Conservation (phyloP, 768 basidiomycete genomes). For the Nevesoporus exiguus region DNA sequence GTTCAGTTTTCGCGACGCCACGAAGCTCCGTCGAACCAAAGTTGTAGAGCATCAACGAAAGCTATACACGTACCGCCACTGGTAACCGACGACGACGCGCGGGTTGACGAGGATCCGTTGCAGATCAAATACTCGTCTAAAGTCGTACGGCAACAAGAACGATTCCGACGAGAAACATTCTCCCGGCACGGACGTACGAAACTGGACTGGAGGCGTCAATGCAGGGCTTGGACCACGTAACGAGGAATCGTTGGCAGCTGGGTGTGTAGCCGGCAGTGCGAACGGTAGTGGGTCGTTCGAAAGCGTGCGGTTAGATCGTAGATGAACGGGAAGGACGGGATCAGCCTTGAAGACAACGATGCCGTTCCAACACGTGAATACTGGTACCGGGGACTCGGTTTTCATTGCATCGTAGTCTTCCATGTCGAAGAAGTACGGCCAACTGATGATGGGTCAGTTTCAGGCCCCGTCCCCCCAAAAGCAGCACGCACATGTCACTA, state of each 20-base stretch:
- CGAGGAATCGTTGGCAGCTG: constrained; percentile 5
- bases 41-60: background rate
- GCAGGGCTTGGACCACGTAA: constrained; percentile 18
- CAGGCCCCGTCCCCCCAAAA: background rate
- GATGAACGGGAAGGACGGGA: constrained; percentile 37
- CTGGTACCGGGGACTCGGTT: constrained; percentile 39
- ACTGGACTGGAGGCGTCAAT: constrained; percentile 14
- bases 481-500: constrained; percentile 10
- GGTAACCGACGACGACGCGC: constrained; percentile 37
- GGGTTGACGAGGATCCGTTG: constrained; percentile 38
- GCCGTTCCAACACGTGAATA: constrained; percentile 47
- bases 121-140: constrained; percentile 38
- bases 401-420: constrained; percentile 35
- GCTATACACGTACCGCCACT: constrained; percentile 27
- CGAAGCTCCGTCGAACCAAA: too few species aligned
- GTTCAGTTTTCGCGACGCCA: background rate
- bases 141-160: constrained; percentile 42
- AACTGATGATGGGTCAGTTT: constrained; percentile 6
- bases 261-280: constrained; percentile 13
- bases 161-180: constrained; percentile 35
- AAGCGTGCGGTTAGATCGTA: constrained; percentile 38
- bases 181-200: constrained; percentile 13
- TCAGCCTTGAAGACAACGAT: constrained; percentile 40
- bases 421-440: constrained; percentile 44
- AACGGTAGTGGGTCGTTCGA: constrained; percentile 29